Evolutionary conservation across 345 rosid genomes (phyloP).

Genomic region (Lepidium didymum): DNA sequence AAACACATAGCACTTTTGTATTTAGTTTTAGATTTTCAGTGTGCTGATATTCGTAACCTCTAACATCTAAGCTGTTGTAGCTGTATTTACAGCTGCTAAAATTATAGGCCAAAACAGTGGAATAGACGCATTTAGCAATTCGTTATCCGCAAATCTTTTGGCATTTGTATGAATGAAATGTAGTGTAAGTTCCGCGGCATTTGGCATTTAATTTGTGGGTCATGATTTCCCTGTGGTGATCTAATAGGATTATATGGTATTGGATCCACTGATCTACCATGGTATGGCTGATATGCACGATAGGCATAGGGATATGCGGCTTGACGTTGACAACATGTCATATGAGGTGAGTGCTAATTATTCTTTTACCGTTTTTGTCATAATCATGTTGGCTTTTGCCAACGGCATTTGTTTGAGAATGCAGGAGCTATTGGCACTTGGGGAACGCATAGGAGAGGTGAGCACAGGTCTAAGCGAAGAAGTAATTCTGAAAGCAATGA

Average conservation of each 20-base stretch:
- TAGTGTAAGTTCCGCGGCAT: neutral
- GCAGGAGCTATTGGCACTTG: conserved; percentile 79
- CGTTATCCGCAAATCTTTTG: neutral
- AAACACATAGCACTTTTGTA: neutral
- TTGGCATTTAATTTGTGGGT: neutral
- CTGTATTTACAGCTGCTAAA: neutral
- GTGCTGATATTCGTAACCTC: neutral
- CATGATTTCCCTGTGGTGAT: conserved; percentile 4
- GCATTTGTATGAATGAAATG: neutral
- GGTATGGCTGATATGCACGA: conserved; percentile 80
- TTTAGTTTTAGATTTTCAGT: conserved; percentile 6
- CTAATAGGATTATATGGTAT: conserved; percentile 67
- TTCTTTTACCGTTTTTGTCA: neutral
- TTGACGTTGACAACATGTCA: conserved; percentile 95
- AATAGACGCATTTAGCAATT: neutral
- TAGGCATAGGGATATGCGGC: conserved; percentile 88
- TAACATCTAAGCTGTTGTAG: neutral
- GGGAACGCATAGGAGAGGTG: conserved; percentile 85
- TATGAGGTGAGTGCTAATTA: conserved; percentile 55
- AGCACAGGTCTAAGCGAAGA: conserved; percentile 82
- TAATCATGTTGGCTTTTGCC: neutral
- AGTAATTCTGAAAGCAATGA: conserved; percentile 45
- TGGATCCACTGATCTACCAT: conserved; percentile 63
- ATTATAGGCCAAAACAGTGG: neutral
- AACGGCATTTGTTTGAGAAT: neutral